Conservation (phyloP, 192 early-diverging fungal species). For the Funneliformis mosseae region DNA sequence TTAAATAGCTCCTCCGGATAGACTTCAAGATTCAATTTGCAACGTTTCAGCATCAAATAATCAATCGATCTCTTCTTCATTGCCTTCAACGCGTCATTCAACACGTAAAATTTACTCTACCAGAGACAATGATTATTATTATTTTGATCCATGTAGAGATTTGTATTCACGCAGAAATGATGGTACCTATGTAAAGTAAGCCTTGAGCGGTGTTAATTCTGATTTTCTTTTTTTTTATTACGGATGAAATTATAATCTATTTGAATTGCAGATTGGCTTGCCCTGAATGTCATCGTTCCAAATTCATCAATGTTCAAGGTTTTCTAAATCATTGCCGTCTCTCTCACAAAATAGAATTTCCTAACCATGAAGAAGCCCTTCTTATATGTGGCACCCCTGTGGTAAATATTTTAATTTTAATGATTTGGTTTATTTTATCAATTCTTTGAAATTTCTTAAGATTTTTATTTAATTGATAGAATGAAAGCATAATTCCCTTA, state of each 20-base stretch:
- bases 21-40: background rate
- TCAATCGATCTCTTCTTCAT: background rate
- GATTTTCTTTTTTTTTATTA: background rate
- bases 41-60: background rate
- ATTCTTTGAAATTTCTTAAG: background rate
- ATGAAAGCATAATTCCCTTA: constrained; percentile 57
- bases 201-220: background rate
- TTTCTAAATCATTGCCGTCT: constrained; percentile 85
- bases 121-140: constrained; percentile 30
- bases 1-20: background rate
- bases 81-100: constrained; percentile 22
- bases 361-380: constrained; percentile 74
- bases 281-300: constrained; percentile 72
- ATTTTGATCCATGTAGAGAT: constrained; percentile 31
- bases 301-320: constrained; percentile 84
- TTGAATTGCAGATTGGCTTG: constrained; percentile 64
- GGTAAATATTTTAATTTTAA: constrained; percentile 24
- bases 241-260: background rate
- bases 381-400: constrained; percentile 70
- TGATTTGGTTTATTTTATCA: background rate
- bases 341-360: constrained; percentile 73
- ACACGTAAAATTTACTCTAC: constrained; percentile 29
- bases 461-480: constrained; percentile 31
- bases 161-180: constrained; percentile 45
- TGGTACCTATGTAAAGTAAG: constrained; percentile 46